Evolutionary conservation across 306 rosid species (phyloP).

Genomic region (Lagenaria siceraria): DNA sequence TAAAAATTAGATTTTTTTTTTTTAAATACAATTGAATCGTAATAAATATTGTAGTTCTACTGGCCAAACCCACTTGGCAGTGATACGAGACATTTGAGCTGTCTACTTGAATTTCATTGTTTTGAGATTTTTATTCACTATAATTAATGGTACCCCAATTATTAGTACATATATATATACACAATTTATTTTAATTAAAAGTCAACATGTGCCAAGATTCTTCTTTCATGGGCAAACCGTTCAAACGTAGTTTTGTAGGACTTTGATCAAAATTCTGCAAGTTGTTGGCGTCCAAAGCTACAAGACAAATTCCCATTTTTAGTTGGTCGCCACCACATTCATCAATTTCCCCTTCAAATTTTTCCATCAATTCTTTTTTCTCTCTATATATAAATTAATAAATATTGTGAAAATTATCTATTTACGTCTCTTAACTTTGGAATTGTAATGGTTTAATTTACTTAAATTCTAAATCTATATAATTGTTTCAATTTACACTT

Average conservation of each 20-base stretch:
- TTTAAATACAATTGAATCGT: too few species aligned
- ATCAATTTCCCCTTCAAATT: not conserved
- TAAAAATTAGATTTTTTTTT: too few species aligned
- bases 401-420: too few species aligned
- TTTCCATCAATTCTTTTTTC: not conserved
- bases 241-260: slow-evolving; percentile 1
- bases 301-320: not conserved
- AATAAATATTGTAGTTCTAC: not conserved
- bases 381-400: too few species aligned
- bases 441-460: too few species aligned
- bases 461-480: too few species aligned
- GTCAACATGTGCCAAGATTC: slow-evolving; percentile 11
- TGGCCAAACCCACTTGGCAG: not conserved
- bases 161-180: too few species aligned
- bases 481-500: too few species aligned
- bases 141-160: not conserved
- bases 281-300: not conserved
- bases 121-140: not conserved
- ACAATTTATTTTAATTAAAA: too few species aligned
- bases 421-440: too few species aligned
- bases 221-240: not conserved
- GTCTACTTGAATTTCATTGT: not conserved
- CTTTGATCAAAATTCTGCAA: not conserved
- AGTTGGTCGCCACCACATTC: not conserved
- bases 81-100: not conserved